Percentiles rank a stretch among this genome's conserved stretches.
Conservation (phyloP, 352 stramenopile genomes). For the Thalassiosira exigua region DNA sequence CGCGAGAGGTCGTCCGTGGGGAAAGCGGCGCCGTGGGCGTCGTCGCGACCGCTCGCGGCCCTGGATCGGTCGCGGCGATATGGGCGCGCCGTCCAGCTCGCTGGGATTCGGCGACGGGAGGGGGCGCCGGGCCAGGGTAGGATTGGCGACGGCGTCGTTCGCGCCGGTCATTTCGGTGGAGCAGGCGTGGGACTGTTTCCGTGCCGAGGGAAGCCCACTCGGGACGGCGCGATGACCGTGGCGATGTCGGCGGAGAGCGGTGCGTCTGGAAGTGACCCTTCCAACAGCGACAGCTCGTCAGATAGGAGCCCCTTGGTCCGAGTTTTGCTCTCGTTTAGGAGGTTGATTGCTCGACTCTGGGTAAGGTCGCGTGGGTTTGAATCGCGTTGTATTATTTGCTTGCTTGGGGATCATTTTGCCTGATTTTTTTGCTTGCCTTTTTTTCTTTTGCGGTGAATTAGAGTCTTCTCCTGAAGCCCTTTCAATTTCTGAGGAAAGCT, state of each 20-base stretch:
- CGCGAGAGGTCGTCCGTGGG: no score
- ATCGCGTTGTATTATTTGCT: not conserved
- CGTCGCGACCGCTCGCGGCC: no score
- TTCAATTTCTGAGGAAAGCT: constrained; percentile 26
- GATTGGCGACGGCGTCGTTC: not conserved
- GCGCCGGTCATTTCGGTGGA: not conserved
- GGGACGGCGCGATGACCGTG: not conserved
- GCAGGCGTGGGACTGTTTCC: not conserved
- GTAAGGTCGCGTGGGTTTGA: constrained; percentile 19
- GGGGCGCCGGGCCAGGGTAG: no score
- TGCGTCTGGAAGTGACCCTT: not conserved
- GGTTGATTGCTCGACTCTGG: constrained; percentile 38
- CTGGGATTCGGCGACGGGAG: not conserved
- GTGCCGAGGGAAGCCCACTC: not conserved
- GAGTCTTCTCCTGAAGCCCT: constrained; percentile 39
- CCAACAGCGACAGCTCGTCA: no score
- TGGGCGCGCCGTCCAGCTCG: not conserved
- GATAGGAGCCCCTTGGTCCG: constrained; percentile 33
- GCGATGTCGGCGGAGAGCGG: not conserved
- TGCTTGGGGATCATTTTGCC: not conserved
- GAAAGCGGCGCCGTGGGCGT: not conserved
- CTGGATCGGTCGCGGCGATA: not conserved
- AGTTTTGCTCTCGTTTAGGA: constrained; percentile 38
- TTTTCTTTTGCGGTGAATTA: constrained; percentile 12
- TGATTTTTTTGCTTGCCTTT: not conserved